Evolutionary conservation across 2,329 filamentous ascomycete genomes (phyloP).

Genomic region (Geoglossum cookeanum): DNA sequence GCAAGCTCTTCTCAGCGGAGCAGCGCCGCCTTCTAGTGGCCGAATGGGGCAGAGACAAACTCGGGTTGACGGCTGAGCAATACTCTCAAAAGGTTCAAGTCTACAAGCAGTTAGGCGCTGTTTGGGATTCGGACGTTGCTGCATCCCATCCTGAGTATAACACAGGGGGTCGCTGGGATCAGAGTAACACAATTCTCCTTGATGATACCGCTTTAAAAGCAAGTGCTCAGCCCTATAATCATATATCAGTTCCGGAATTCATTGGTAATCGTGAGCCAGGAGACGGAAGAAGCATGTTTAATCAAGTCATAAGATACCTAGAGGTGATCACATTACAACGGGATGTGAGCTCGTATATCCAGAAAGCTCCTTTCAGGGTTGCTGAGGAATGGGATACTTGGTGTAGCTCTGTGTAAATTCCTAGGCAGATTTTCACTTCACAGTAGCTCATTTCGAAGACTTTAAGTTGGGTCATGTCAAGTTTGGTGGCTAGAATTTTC

Average conservation of each 20-base stretch:
- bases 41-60: conserved; percentile 59
- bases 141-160: conserved; percentile 20
- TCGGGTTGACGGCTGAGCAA: conserved; percentile 45
- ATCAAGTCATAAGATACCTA: conserved; percentile 32
- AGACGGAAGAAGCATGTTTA: conserved; percentile 25
- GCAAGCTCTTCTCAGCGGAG: conserved; percentile 37
- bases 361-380: conserved; percentile 29
- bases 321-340: conserved; percentile 29
- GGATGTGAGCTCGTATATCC: conserved; percentile 36
- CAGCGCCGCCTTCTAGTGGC: conserved; percentile 41
- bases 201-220: conserved; percentile 76
- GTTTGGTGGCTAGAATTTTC: too few relatives aligned
- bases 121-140: conserved; percentile 43
- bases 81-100: conserved; percentile 59
- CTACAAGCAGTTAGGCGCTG: conserved; percentile 61
- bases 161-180: conserved; percentile 42
- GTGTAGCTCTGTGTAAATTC: neutral
- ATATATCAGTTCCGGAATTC: conserved; percentile 68
- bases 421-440: neutral
- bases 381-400: conserved; percentile 8
- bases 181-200: conserved; percentile 73
- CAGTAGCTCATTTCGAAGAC: too few relatives aligned
- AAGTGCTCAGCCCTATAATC: conserved; percentile 62
- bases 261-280: conserved; percentile 23
- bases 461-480: too few relatives aligned